These are phyloP conservation scores for Rutstroemia sp. DNA, from an alignment of 2,329 filamentous ascomycete genomes.

Conservation along the genomic window DNA sequence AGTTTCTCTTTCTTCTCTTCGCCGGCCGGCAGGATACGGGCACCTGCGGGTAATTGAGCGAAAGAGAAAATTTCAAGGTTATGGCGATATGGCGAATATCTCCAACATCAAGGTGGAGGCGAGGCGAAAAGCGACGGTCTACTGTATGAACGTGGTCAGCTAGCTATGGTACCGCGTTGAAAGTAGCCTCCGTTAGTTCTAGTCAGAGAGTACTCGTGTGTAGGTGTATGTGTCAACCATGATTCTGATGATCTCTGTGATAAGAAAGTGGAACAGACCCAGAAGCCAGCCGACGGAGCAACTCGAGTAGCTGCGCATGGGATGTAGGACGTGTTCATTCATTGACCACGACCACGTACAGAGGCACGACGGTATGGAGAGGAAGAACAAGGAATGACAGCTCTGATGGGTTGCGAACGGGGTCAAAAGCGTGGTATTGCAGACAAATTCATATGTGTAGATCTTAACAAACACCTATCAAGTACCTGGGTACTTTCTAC, in stretches of 20 bases:
- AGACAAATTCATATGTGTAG: background rate
- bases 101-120: background rate
- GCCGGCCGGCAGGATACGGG: background rate
- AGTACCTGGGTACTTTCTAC: background rate
- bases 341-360: background rate
- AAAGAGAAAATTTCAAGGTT: background rate
- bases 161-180: background rate
- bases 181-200: background rate
- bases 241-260: background rate
- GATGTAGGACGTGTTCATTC: background rate
- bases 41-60: background rate
- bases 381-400: background rate
- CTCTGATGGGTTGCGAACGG: background rate
- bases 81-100: background rate
- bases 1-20: background rate
- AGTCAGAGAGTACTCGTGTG: background rate
- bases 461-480: background rate
- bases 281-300: background rate
- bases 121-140: background rate
- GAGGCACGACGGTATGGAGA: background rate
- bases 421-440: background rate
- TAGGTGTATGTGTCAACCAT: background rate
- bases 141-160: background rate
- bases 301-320: background rate
- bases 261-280: background rate